Base-by-base conservation (phyloP, 2,329 filamentous ascomycete genomes). In the Cordyceps javanica region DNA sequence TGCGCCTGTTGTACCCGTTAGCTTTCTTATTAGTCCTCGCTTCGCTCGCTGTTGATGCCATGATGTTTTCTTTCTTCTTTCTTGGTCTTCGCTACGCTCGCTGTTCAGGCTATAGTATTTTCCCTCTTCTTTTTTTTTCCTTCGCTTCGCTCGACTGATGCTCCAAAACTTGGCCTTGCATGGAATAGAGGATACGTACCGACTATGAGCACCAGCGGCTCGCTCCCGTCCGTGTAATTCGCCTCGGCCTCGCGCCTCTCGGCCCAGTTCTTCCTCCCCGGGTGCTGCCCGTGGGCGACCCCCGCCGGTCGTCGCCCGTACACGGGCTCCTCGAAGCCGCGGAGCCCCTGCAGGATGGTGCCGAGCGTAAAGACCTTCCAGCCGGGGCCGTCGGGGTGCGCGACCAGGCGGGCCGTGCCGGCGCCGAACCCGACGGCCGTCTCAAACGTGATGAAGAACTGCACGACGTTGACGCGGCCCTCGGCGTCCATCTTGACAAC, bases 351-450 rank as follows among this genome's bases (percentile, higher is more conserved):
- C 19, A 87, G 67, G 0, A 73, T 70, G 0, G 83, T 86, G 63
- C 79, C 85, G 0, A 87, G 64, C 7, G 80, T 83, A 60, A 80
- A 83, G 0, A 79, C 76, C 65, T 82, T 83, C 81, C 81, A 86
- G 14, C 36, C 54, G 5, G 34, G 48, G 9, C 53, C 58, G 11
- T 60, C 55, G 26, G 59, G 58, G 11, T n/a, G n/a, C n/a, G 53
- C 53, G 3, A 38, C 36, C 21, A 65, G 39, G 8, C 62, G 51
- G n/a, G 60, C 58, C 10, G 63, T 50, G 6, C 63, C 62, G 1
- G 56, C 56, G 3, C 63, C 63, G 3, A 53, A 55, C 6, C 62
- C 62, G 1, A 61, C 26, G 2, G 30, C 30, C 5, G 60, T 61
- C 28, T 65, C 59, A 26, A 65, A 58, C 21, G 60, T 53, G 21